phyloP scores from a whole-genome alignment of 345 rosid species.

The Lumnitzera racemosa region DNA sequence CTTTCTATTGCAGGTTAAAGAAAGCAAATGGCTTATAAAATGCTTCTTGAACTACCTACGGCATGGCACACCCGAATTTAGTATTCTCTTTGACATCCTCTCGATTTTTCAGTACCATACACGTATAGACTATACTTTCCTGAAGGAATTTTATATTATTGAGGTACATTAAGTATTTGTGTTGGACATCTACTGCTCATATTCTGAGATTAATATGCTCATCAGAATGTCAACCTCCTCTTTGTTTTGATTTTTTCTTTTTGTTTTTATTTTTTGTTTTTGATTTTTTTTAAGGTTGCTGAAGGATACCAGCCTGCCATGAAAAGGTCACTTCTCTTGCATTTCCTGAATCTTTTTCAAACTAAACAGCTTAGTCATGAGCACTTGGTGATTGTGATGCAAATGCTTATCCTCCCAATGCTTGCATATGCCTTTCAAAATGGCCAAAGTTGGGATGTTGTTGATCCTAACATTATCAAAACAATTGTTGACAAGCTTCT shows the following conservation, averaged over 20 bases:
- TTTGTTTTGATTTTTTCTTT: background rate
- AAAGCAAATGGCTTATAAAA: slow-evolving; percentile 99
- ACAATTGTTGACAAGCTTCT: slow-evolving; percentile 97
- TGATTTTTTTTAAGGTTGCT: slow-evolving; percentile 53
- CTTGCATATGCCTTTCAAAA: slow-evolving; percentile 94
- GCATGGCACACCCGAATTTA: slow-evolving; percentile 75
- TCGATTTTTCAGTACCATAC: slow-evolving; percentile 84
- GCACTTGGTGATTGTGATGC: slow-evolving; percentile 94
- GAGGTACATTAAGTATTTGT: slow-evolving; percentile 46
- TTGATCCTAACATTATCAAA: slow-evolving; percentile 78
- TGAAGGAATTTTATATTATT: slow-evolving; percentile 96
- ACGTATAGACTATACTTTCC: slow-evolving; percentile 94
- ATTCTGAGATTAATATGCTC: no score
- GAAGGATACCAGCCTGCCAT: slow-evolving; percentile 83
- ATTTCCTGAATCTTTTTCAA: slow-evolving; percentile 86
- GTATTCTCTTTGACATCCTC: slow-evolving; percentile 87
- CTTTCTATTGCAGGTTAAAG: slow-evolving; percentile 66
- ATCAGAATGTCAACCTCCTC: background rate
- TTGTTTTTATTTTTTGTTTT: slow-evolving; percentile 5
- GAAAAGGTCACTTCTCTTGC: slow-evolving; percentile 82
- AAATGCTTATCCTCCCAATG: slow-evolving; percentile 99
- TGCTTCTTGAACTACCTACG: slow-evolving; percentile 89
- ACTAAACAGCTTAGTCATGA: slow-evolving; percentile 89
- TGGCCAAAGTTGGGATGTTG: slow-evolving; percentile 88
- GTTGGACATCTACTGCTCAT: no score